Evolutionary conservation across 495 filamentous ascomycete genomes (phyloP).

Genomic region (Penicillium maclennaniae): DNA sequence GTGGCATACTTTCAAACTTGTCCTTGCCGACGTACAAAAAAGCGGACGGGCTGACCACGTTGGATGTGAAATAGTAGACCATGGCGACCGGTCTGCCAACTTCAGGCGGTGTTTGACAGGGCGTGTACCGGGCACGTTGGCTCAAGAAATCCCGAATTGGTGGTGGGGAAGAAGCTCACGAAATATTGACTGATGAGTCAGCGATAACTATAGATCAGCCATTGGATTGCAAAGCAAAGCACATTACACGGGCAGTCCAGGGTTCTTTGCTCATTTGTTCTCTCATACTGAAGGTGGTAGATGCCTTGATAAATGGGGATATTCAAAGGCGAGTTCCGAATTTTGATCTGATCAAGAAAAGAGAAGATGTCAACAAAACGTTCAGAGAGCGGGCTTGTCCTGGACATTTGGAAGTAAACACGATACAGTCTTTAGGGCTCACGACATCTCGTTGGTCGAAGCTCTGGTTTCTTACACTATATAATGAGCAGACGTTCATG

Average conservation of each 20-base stretch:
- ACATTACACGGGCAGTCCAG: not conserved
- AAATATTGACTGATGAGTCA: slow-evolving; percentile 13
- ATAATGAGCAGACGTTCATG: too few species aligned
- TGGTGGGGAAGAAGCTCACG: not conserved
- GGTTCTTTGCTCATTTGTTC: too few species aligned
- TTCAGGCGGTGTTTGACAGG: not conserved
- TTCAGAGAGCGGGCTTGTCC: too few species aligned
- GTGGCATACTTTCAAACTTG: slow-evolving; percentile 87
- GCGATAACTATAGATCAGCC: not conserved
- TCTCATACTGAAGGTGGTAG: too few species aligned
- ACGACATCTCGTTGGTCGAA: too few species aligned
- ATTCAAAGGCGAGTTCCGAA: too few species aligned
- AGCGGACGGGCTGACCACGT: slow-evolving; percentile 67
- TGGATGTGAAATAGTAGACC: slow-evolving; percentile 96
- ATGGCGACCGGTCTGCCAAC: slow-evolving; percentile 42
- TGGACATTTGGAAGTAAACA: too few species aligned
- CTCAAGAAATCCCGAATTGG: not conserved
- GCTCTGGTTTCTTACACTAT: too few species aligned
- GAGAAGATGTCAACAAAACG: too few species aligned
- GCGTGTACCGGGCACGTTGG: not conserved
- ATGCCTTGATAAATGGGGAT: too few species aligned
- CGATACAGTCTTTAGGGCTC: too few species aligned
- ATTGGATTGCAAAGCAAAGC: not conserved
- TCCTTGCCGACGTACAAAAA: slow-evolving; percentile 97
- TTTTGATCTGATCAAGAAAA: too few species aligned